These are phyloP conservation scores for Coemansia sp. DNA, from an alignment of 192 early-diverging fungal species.

Conservation along the genomic window DNA sequence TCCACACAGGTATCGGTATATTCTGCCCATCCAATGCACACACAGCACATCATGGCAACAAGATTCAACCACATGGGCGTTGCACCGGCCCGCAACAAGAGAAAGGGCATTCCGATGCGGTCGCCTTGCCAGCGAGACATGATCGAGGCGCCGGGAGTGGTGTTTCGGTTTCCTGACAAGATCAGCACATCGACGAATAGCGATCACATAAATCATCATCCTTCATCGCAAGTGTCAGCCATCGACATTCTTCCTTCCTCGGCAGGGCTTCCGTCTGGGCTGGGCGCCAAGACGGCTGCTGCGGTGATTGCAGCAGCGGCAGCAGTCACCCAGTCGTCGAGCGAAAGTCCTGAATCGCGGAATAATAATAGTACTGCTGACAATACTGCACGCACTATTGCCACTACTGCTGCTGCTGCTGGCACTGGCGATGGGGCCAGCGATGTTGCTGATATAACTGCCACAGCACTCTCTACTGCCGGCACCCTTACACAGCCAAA, in stretches of 20 bases:
- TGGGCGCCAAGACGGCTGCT: constrained; percentile 49
- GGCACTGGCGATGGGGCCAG: background rate
- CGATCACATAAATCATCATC: constrained; percentile 1
- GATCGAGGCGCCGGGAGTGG: constrained; percentile 50
- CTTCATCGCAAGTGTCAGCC: constrained; percentile 25
- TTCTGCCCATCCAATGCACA: constrained; percentile 4
- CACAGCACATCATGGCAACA: constrained; percentile 29
- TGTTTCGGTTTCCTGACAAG: constrained; percentile 57
- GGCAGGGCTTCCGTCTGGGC: constrained; percentile 48
- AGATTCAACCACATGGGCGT: constrained; percentile 21
- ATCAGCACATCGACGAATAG: constrained; percentile 23
- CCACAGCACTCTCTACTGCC: constrained; percentile 8
- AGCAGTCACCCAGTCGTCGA: constrained; percentile 19
- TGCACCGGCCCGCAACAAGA: constrained; percentile 35
- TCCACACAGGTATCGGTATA: constrained; percentile 2
- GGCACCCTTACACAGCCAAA: constrained; percentile 10
- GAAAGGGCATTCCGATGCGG: constrained; percentile 55
- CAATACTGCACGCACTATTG: constrained; percentile 13
- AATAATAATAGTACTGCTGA: constrained; percentile 10
- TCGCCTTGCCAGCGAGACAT: constrained; percentile 56
- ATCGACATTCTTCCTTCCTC: constrained; percentile 46
- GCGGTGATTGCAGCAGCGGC: constrained; percentile 41
- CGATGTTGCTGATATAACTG: constrained; percentile 11
- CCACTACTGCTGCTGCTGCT: constrained; percentile 11
- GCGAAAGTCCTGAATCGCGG: constrained; percentile 1